A percentile compares a stretch with the other conserved stretches of the same genome.
These are phyloP conservation scores for Fusarium metavorans DNA, from an alignment of 2,329 filamentous ascomycete species.

Conservation along the genomic window DNA sequence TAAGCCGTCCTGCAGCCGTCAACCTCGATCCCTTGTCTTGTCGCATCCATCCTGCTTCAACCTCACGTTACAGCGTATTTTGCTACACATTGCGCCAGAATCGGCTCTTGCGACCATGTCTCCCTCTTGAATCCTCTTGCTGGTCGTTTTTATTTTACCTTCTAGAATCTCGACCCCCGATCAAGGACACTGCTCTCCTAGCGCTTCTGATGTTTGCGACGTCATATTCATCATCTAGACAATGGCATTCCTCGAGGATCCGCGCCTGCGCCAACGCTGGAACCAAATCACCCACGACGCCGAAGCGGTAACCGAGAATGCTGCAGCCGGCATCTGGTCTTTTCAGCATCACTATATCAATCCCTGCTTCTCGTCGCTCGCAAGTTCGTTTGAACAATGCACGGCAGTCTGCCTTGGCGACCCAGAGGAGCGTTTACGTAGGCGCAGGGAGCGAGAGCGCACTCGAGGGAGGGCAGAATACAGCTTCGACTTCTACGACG, in stretches of 20 bases:
- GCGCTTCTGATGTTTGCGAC: slow-evolving; percentile 41
- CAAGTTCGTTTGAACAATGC: slow-evolving; percentile 77
- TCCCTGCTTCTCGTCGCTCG: slow-evolving; percentile 80
- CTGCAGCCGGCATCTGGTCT: slow-evolving; percentile 90
- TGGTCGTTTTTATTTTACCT: background rate
- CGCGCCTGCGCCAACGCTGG: slow-evolving; percentile 91
- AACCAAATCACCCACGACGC: slow-evolving; percentile 93
- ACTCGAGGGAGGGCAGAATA: slow-evolving; percentile 77
- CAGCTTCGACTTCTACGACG: slow-evolving; percentile 97
- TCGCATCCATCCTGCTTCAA: slow-evolving; percentile 21
- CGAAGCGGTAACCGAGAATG: slow-evolving; percentile 89
- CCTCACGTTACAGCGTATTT: slow-evolving; percentile 24
- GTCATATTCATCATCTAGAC: slow-evolving; percentile 46
- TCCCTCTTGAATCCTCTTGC: slow-evolving; percentile 13
- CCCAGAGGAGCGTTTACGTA: slow-evolving; percentile 79
- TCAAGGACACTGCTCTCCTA: slow-evolving; percentile 5
- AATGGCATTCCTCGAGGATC: slow-evolving; percentile 79
- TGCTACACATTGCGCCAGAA: slow-evolving; percentile 21
- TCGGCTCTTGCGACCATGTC: slow-evolving; percentile 32
- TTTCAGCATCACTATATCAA: slow-evolving; percentile 88
- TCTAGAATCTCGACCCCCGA: background rate
- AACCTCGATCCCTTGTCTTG: slow-evolving; percentile 30
- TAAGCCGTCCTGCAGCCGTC: slow-evolving; percentile 25
- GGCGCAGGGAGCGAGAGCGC: slow-evolving; percentile 72
- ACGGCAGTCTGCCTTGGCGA: slow-evolving; percentile 77